Evolutionary conservation across 352 stramenopile genomes (phyloP), one percentile per base, ranked within the genome.

Genomic region (Phytophthora europaea): DNA sequence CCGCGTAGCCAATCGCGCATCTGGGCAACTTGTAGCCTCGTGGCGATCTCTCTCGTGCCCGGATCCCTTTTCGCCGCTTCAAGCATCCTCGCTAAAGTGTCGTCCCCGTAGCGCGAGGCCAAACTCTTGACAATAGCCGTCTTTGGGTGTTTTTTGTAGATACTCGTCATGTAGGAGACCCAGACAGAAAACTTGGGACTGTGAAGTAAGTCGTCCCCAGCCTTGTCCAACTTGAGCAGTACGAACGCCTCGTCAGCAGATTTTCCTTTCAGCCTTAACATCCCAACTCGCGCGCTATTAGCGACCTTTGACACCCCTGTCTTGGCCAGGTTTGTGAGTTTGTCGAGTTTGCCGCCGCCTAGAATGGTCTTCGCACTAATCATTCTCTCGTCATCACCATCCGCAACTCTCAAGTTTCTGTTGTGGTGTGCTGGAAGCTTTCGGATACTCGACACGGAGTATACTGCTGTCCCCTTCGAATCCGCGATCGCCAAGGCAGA

Each of bases 11-110:
- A 73, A 2, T 15, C 6, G 20, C 18, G n/a, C 8, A 58, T 51
- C 38, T 68, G 50, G 5, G 56, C 26, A 0, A 15, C 23, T 31
- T 73, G 60, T 38, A 73, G 36, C 22, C 26, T 61, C 1, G n/a
- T 56, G 0, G 65, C 65, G 16, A 72, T 51, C 0, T 3, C 13
- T 8, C 62, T 38, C 7, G 58, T 63, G 3, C 22, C 43, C 20
- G 50, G 33, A 6, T 59, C 10, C 20, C 47, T 68, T 13, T 34
- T 58, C 4, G 66, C 66, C 15, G 26, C n/a, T 5, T 62, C 28
- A 6, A 73, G 15, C 48, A 73, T 73, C 20, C 40, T 45, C n/a
- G 33, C 34, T 10, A 73, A 4, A 45, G n/a, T n/a, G 0, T 31
- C 28, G 4, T 31, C 28, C 28, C 28, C 28, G 28, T 31, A 9